Evolutionary conservation across 2,329 filamentous ascomycete species (phyloP).

Genomic region (Aspergillus chevalieri): DNA sequence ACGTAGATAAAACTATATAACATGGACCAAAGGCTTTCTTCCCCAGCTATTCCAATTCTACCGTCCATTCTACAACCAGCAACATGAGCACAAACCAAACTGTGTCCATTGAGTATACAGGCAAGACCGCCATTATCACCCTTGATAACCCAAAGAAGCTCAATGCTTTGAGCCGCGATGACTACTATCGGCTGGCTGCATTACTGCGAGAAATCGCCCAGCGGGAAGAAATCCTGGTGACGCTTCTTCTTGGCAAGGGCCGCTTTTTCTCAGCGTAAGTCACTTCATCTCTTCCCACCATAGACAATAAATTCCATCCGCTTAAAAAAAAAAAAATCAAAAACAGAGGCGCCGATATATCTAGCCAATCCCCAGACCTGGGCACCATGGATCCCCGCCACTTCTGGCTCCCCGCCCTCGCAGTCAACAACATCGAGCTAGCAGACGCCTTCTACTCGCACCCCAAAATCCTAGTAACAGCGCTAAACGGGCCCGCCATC

Average conservation of each 20-base stretch:
- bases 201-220: not conserved
- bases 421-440: conserved; percentile 68
- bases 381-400: not conserved
- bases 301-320: too few relatives aligned
- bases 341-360: not conserved
- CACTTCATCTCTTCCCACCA: too few relatives aligned
- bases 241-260: not conserved
- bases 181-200: not conserved
- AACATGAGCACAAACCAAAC: too few relatives aligned
- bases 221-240: not conserved
- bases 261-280: not conserved
- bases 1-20: too few relatives aligned
- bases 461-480: conserved; percentile 76
- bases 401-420: not conserved
- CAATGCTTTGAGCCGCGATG: not conserved
- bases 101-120: not conserved
- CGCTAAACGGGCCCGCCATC: conserved; percentile 75
- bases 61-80: too few relatives aligned
- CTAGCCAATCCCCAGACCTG: not conserved
- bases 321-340: too few relatives aligned
- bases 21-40: too few relatives aligned
- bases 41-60: too few relatives aligned
- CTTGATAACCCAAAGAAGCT: not conserved
- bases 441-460: conserved; percentile 78
- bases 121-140: not conserved